Percentiles rank a stretch among this genome's conserved stretches.
These are phyloP conservation scores for Rhizoclosmatium globosum DNA, from an alignment of 192 early-diverging fungal genomes.

Conservation along the genomic window DNA sequence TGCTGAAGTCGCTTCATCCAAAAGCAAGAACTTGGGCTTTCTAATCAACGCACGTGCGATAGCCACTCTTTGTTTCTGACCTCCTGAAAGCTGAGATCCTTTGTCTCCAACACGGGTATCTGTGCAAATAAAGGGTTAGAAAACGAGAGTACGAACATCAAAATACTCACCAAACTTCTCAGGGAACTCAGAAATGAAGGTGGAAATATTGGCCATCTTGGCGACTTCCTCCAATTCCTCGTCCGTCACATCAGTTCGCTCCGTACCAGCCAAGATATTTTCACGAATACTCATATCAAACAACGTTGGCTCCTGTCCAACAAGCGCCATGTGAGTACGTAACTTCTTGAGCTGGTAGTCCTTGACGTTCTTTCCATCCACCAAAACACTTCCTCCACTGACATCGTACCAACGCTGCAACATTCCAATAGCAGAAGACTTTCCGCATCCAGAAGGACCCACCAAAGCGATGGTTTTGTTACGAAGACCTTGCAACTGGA, in stretches of 20 bases:
- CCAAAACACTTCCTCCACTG: constrained; percentile 55
- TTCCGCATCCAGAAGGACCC: constrained; percentile 81
- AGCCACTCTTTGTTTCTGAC: constrained; percentile 53
- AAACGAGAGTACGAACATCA: neutral
- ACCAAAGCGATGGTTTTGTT: constrained; percentile 75
- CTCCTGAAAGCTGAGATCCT: constrained; percentile 63
- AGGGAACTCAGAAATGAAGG: constrained; percentile 86
- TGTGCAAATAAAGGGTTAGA: neutral
- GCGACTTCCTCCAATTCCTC: constrained; percentile 74
- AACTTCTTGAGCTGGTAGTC: constrained; percentile 71
- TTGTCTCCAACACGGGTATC: constrained; percentile 51
- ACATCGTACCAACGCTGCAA: constrained; percentile 80
- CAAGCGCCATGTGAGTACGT: constrained; percentile 72
- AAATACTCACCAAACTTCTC: constrained; percentile 60
- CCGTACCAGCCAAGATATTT: constrained; percentile 45
- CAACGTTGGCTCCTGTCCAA: constrained; percentile 60
- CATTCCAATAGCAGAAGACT: constrained; percentile 66
- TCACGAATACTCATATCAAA: constrained; percentile 56
- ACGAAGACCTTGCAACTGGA: constrained; percentile 62
- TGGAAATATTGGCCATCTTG: constrained; percentile 73
- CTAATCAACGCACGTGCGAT: constrained; percentile 75
- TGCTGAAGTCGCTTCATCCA: constrained; percentile 42
- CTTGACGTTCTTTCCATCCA: constrained; percentile 72
- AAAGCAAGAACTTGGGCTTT: constrained; percentile 55
- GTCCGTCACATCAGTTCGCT: constrained; percentile 47